Conservation (phyloP, 2,329 filamentous ascomycete species). For the Zasmidium cellare region DNA sequence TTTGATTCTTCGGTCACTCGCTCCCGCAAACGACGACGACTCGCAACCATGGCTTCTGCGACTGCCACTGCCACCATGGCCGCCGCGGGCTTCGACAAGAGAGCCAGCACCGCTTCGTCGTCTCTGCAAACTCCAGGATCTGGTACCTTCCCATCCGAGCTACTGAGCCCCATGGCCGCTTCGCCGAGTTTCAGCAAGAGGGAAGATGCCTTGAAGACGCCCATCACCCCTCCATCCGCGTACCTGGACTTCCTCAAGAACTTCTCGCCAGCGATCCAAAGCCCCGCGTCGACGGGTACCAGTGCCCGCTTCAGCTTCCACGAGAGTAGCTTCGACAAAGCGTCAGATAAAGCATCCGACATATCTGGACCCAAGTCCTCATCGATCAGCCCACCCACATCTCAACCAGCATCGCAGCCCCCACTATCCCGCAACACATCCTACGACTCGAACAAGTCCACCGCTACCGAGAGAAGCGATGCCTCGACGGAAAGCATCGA, state of each 20-base stretch:
- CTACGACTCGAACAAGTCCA: slow-evolving; percentile 26
- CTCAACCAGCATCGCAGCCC: slow-evolving; percentile 27
- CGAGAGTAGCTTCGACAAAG: slow-evolving; percentile 37
- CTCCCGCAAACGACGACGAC: slow-evolving; percentile 28
- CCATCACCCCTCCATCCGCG: slow-evolving; percentile 84
- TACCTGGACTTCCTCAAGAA: slow-evolving; percentile 93
- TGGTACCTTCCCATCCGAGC: slow-evolving; percentile 56
- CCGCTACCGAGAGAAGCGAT: slow-evolving; percentile 12
- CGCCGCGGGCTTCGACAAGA: slow-evolving; percentile 41
- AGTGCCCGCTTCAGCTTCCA: slow-evolving; percentile 52
- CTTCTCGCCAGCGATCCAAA: slow-evolving; percentile 69
- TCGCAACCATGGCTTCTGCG: slow-evolving; percentile 29
- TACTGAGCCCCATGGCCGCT: slow-evolving; percentile 65
- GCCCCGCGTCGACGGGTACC: slow-evolving; percentile 62
- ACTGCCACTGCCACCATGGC: slow-evolving; percentile 36
- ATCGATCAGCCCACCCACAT: slow-evolving; percentile 29
- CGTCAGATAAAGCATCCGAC: slow-evolving; percentile 26
- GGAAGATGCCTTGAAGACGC: slow-evolving; percentile 70
- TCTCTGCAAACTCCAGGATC: slow-evolving; percentile 59
- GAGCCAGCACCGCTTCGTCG: slow-evolving; percentile 30
- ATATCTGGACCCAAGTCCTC: slow-evolving; percentile 34
- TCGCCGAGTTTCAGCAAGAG: slow-evolving; percentile 66
- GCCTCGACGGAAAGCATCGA: slow-evolving; percentile 22
- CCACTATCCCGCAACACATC: slow-evolving; percentile 37
- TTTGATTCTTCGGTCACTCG: slow-evolving; percentile 32